A percentile compares a stretch with the other conserved stretches of the same genome.
These are phyloP conservation scores for Populus davidiana DNA, from an alignment of 345 rosid species.

Conservation along the genomic window DNA sequence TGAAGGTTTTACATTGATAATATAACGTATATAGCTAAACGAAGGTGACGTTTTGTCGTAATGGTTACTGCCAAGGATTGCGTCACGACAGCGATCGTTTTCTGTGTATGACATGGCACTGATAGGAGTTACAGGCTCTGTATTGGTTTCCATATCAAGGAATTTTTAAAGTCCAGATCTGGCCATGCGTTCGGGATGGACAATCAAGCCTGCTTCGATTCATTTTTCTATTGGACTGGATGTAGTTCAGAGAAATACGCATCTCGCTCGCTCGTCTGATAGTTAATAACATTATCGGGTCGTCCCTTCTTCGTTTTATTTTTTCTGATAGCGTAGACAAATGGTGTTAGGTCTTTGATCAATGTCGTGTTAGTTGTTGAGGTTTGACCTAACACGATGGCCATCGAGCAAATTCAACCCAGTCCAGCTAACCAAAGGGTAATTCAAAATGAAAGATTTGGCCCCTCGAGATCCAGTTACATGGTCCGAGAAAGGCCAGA, in stretches of 20 bases:
- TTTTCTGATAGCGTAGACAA: not conserved
- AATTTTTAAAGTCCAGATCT: not conserved
- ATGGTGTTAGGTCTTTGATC: not conserved
- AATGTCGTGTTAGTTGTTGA: not conserved
- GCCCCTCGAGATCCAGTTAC: not conserved
- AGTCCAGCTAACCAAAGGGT: not conserved
- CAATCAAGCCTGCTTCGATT: not conserved
- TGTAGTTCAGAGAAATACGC: not conserved
- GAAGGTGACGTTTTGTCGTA: not conserved
- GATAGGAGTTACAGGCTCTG: not conserved
- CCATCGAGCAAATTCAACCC: not conserved
- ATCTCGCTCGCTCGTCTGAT: not conserved
- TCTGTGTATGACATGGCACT: not conserved
- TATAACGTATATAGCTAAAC: not conserved
- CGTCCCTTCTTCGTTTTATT: not conserved
- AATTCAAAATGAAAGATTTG: not conserved
- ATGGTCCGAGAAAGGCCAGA: not conserved
- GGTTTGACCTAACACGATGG: not conserved
- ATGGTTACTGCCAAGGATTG: not conserved
- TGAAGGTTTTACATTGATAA: not conserved
- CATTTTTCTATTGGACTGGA: not conserved
- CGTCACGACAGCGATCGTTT: no score
- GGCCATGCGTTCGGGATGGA: not conserved
- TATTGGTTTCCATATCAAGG: not conserved
- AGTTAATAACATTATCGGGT: not conserved